Base-by-base conservation (phyloP, 176 grass and related monocot genomes). In the Carex littledalei region DNA sequence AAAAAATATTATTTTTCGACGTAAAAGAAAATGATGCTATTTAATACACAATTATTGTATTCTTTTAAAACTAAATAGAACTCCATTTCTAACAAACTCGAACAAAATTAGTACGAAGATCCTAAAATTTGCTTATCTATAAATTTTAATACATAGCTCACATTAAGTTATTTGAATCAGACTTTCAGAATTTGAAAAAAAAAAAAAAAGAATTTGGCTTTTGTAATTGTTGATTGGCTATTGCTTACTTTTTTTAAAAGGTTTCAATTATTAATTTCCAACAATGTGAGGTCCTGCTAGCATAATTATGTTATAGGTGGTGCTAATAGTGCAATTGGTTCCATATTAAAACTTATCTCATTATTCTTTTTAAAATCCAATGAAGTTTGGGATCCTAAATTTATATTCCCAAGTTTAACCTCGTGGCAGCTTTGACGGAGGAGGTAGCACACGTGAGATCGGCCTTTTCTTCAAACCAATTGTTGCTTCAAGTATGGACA, bases 331-430 rank as follows among this genome's bases (percentile, higher is more conserved):
- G 39, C 69, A 47, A 73, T 47, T 73, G 8, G 73, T 53, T 53
- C 53, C 13, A 53, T 15, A 29, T 11, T 77, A 55, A 8, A 77
- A 77, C 21, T 77, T 77, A 31, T 77, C 49, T 31, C 49, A 6
- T 63, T 41, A 63, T 63, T 63, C 47, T 54, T 81, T 61, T 81
- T 63, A 31, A 63, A 63, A 64, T 50, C 63, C 61, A 66, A 75
- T 52, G 49, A 75, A 50, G 56, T 83, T 83, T 15, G 80, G 80
- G 80, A 83, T 83, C 80, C 63, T 83, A 83, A 83, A 83, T 83
- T 81, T 26, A 62, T 83, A 83, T 83, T 67, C 39, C 80, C 80
- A 83, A 83, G 80, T 66, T 65, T 83, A 62, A 83, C 59, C 58
- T 67, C 60, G 56, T 83, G 39, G 78, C 80, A 65, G 56, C 62